A percentile compares a stretch with the other conserved stretches of the same genome.
Evolutionary conservation across 2,329 filamentous ascomycete genomes (phyloP).

Genomic region (Sporothrix protearum): DNA sequence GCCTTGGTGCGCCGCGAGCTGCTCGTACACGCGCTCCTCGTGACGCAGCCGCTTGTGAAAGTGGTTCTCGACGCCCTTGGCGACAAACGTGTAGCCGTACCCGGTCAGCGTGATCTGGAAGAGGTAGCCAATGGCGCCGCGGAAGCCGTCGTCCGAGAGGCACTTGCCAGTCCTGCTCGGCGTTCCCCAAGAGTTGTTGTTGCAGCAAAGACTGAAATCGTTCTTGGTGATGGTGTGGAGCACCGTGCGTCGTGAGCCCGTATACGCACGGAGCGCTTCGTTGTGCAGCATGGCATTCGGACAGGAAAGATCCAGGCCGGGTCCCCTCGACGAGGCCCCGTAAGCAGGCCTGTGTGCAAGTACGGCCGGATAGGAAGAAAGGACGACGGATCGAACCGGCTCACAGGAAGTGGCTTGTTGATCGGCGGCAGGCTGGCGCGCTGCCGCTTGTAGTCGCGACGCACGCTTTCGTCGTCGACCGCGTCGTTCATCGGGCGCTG

Average conservation of each 20-base stretch:
- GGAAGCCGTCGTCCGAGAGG: neutral
- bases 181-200: constrained; percentile 21
- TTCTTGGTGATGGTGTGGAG: constrained; percentile 16
- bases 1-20: constrained; percentile 19
- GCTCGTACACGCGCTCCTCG: constrained; percentile 23
- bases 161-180: constrained; percentile 22
- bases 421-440: neutral
- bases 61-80: constrained; percentile 21
- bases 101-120: constrained; percentile 25
- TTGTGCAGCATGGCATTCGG: constrained; percentile 22
- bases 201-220: constrained; percentile 18
- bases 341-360: constrained; percentile 26
- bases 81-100: constrained; percentile 24
- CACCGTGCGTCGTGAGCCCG: neutral
- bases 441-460: neutral
- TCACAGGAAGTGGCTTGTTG: neutral
- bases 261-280: neutral
- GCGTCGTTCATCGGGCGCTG: constrained; percentile 15
- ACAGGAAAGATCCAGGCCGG: constrained; percentile 14
- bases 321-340: constrained; percentile 16
- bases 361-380: constrained; percentile 24
- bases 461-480: neutral
- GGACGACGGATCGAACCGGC: constrained; percentile 20
- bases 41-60: constrained; percentile 1
- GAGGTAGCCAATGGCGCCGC: constrained; percentile 24